Evolutionary conservation across 257 asterid species (phyloP), one percentile per base, ranked within the genome.

Genomic region (Linaria vulgaris): DNA sequence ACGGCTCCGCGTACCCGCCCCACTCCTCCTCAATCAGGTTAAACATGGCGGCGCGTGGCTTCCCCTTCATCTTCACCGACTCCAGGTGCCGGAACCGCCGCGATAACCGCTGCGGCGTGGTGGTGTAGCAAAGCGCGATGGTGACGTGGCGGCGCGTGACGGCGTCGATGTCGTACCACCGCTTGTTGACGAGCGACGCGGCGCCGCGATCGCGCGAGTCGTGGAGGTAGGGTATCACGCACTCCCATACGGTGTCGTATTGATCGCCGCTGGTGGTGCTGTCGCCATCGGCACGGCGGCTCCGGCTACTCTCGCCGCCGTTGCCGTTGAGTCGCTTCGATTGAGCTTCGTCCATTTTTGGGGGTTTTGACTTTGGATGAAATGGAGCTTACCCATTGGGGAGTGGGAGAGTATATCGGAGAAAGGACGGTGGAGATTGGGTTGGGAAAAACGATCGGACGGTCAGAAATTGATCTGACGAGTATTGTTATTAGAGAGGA

Each of bases 41-140:
- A 37, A 84, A 90, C 97, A 86, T 90, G 52, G 95, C 86, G 12
- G 97, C 95, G 60, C 96, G 88, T 51, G 96, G 96, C 81, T 88
- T 84, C 12, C 95, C 96, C 75, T 88, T 86, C 5, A 88, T 80
- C 73, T 83, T 80, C 71, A 90, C 65, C 41, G 97, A 90, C 79
- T 88, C 91, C 9, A 90, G 80, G 14, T 83, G 80, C 0, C 88
- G 88, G 71, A 90, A 90, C 46, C 97, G 77, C 34, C 48, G 41
- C 1, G 90, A 79, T 61, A 90, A 62, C 22, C 71, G 79, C 52
- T 41, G 38, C 12, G 96, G 96, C 15, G 81, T 76, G 37, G 90
- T 75, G 12, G 96, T 71, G 61, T 90, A 90, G 72, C 97, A 90
- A 11, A 83, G 76, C 1, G 97, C 90, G 47, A 90, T 87, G 2